These are phyloP conservation scores for Suhomyces sp. DNA, from an alignment of 805 yeast species.

Conservation along the genomic window DNA sequence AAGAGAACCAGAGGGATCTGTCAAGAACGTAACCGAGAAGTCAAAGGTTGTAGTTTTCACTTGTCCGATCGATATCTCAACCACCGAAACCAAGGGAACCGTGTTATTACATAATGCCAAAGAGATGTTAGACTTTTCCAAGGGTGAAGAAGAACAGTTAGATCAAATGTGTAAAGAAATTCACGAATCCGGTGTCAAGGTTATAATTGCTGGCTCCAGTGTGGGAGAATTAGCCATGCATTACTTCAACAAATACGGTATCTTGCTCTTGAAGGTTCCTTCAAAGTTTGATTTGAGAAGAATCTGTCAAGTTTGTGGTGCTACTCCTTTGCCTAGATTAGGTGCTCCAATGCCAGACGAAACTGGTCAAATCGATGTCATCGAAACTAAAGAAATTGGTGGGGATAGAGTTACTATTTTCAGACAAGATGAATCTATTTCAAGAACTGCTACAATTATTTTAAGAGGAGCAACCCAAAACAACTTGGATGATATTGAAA, in stretches of 20 bases:
- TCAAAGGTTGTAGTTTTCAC: slow-evolving; percentile 91
- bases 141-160: slow-evolving; percentile 93
- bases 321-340: slow-evolving; percentile 89
- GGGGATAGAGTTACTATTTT: slow-evolving; percentile 96
- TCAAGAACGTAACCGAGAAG: slow-evolving; percentile 57
- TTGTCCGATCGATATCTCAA: slow-evolving; percentile 90
- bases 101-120: slow-evolving; percentile 93
- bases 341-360: slow-evolving; percentile 97
- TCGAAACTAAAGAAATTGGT: slow-evolving; percentile 92
- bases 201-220: slow-evolving; percentile 91
- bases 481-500: slow-evolving; percentile 88
- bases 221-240: slow-evolving; percentile 93
- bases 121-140: slow-evolving; percentile 93
- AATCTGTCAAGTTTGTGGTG: slow-evolving; percentile 94
- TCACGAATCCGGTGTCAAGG: slow-evolving; percentile 78
- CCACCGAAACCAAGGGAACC: slow-evolving; percentile 98
- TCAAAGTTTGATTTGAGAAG: slow-evolving; percentile 94
- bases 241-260: slow-evolving; percentile 82
- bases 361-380: slow-evolving; percentile 82
- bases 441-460: slow-evolving; percentile 83
- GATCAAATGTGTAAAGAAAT: slow-evolving; percentile 83
- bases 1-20: slow-evolving; percentile 91
- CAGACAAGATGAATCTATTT: slow-evolving; percentile 72
- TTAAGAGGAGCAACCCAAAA: slow-evolving; percentile 96
- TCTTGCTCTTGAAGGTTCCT: slow-evolving; percentile 84